phyloP scores from a whole-genome alignment of 1,284 basidiomycete genomes.

The Malassezia vespertilionis region DNA sequence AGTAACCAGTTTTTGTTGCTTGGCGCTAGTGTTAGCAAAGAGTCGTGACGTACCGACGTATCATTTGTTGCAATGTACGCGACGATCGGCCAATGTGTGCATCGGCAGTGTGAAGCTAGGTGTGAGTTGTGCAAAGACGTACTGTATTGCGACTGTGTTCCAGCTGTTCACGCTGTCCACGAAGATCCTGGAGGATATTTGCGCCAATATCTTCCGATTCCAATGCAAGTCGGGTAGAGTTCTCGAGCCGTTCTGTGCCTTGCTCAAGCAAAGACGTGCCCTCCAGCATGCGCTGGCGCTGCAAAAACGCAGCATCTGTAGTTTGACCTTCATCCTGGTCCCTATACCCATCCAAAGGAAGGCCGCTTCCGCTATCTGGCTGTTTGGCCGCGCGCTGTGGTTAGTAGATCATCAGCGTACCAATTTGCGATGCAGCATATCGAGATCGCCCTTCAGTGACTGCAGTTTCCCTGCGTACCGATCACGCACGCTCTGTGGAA shows the following conservation, averaged over 20 bases:
- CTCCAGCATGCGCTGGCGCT: constrained; percentile 49
- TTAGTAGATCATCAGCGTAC: background rate
- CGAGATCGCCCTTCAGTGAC: constrained; percentile 27
- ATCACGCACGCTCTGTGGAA: constrained; percentile 57
- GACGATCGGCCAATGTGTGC: constrained; percentile 54
- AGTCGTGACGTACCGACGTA: constrained; percentile 52
- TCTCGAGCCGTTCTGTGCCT: constrained; percentile 61
- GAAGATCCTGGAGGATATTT: constrained; percentile 75
- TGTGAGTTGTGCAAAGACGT: constrained; percentile 34
- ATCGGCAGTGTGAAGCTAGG: constrained; percentile 54
- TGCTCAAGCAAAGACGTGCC: constrained; percentile 49
- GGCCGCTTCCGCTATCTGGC: constrained; percentile 4
- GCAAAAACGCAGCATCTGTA: constrained; percentile 21
- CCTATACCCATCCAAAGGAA: constrained; percentile 6
- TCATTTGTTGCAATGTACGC: constrained; percentile 56
- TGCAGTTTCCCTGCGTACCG: constrained; percentile 31
- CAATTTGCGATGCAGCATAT: constrained; percentile 28
- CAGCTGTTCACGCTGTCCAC: constrained; percentile 85
- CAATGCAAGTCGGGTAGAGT: constrained; percentile 80
- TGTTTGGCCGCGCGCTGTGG: background rate
- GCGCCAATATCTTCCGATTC: constrained; percentile 94
- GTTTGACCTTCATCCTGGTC: constrained; percentile 25
- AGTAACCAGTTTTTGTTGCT: constrained; percentile 45
- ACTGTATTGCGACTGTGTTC: constrained; percentile 84
- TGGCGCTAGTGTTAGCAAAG: constrained; percentile 25